Conservation (phyloP, 2,329 filamentous ascomycete species). For the Botrytis tulipae region DNA sequence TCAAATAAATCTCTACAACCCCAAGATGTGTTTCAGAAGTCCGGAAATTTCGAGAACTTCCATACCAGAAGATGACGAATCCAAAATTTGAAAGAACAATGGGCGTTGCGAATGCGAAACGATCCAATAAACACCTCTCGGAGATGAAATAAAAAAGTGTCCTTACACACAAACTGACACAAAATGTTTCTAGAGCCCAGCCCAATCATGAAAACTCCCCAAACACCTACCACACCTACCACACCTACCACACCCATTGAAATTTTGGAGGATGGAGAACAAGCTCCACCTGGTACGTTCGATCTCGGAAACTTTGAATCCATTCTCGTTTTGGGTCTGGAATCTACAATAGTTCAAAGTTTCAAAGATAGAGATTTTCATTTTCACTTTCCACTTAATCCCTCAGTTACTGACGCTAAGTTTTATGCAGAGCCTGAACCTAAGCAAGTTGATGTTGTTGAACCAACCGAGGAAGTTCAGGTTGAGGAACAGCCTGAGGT, state of each 20-base stretch:
- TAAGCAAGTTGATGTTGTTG: not conserved
- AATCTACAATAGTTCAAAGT: not conserved
- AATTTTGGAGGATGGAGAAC: not conserved
- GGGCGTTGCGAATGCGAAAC: not conserved
- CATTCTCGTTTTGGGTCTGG: slow-evolving; percentile 5
- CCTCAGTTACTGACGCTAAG: not conserved
- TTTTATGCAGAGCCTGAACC: not conserved
- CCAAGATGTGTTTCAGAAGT: not conserved
- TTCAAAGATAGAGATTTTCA: slow-evolving; percentile 3
- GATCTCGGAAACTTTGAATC: slow-evolving; percentile 3
- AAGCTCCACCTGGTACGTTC: slow-evolving; percentile 9
- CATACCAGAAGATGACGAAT: not conserved
- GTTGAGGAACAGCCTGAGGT: not conserved
- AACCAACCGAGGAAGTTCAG: not conserved
- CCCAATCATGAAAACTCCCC: not conserved
- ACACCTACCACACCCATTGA: not conserved
- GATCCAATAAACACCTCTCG: not conserved
- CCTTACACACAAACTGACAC: not conserved
- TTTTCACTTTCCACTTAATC: not conserved
- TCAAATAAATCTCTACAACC: not conserved
- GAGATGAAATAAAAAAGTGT: not conserved
- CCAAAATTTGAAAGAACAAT: not conserved
- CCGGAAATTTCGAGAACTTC: not conserved
- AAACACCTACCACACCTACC: not conserved
- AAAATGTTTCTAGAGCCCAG: not conserved